These are phyloP conservation scores for Blastobotrys persicus DNA, from an alignment of 1,139 yeast species.

Conservation along the genomic window DNA sequence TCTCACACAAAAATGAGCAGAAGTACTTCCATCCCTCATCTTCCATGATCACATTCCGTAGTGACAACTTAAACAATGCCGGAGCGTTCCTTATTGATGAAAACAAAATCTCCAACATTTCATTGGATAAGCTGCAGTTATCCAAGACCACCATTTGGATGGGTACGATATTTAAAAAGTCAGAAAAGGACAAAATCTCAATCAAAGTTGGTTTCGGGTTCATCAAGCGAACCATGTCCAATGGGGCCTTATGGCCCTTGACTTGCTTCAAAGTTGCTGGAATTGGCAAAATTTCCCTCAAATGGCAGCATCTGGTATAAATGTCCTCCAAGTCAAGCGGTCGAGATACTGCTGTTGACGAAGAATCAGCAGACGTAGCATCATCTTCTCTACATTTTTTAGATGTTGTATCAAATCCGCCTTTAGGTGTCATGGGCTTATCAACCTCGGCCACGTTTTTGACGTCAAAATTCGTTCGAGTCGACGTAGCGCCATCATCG, in stretches of 20 bases:
- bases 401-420: not conserved
- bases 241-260: constrained; percentile 69
- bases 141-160: constrained; percentile 77
- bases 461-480: not conserved
- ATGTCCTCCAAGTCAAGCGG: constrained; percentile 34
- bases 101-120: constrained; percentile 71
- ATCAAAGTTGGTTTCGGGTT: constrained; percentile 90
- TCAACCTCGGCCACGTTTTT: constrained; percentile 4
- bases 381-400: constrained; percentile 21
- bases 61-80: constrained; percentile 64
- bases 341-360: not conserved
- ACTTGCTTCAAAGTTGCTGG: constrained; percentile 87
- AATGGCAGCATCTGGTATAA: constrained; percentile 89
- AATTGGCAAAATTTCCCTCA: constrained; percentile 87
- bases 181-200: constrained; percentile 84
- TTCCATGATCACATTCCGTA: constrained; percentile 76
- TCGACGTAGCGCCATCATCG: constrained; percentile 1
- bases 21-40: constrained; percentile 67
- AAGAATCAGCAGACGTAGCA: constrained; percentile 1
- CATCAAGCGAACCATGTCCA: constrained; percentile 71
- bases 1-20: constrained; percentile 66
- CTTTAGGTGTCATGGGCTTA: constrained; percentile 6
- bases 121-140: constrained; percentile 73
- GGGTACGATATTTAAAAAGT: constrained; percentile 81
- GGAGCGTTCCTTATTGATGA: constrained; percentile 59